A percentile compares a stretch with the other conserved stretches of the same genome.
Evolutionary conservation across 225 moss, liverwort and hornwort genomes (phyloP).

Genomic region (Polytrichum commune): DNA sequence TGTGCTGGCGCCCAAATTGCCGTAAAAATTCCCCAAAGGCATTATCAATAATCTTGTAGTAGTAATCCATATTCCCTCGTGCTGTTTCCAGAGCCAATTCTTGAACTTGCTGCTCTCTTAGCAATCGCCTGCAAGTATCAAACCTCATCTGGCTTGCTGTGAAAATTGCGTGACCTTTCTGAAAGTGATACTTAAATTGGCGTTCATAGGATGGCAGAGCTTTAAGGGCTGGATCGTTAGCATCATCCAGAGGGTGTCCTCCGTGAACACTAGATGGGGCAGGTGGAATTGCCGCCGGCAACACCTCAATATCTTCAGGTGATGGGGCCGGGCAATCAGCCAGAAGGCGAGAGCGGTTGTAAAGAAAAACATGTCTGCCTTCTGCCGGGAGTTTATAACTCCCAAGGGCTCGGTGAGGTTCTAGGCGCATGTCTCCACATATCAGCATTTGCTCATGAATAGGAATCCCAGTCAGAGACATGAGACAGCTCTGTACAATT

Average conservation of each 20-base stretch:
- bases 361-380: conserved; percentile 77
- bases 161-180: conserved; percentile 66
- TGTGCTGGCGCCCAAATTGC: conserved; percentile 75
- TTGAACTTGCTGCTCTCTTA: conserved; percentile 92
- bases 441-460: conserved; percentile 93
- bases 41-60: conserved; percentile 80
- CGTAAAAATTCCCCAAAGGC: conserved; percentile 76
- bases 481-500: conserved; percentile 71
- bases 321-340: conserved; percentile 74
- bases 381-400: conserved; percentile 82
- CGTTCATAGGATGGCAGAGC: conserved; percentile 86
- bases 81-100: conserved; percentile 90
- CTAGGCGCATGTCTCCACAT: conserved; percentile 79
- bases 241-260: conserved; percentile 75
- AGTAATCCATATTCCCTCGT: conserved; percentile 83
- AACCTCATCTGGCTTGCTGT: conserved; percentile 74
- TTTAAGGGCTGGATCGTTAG: conserved; percentile 82
- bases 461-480: conserved; percentile 71
- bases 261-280: conserved; percentile 58
- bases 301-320: conserved; percentile 57
- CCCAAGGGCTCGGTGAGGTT: conserved; percentile 54
- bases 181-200: conserved; percentile 81
- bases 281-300: conserved; percentile 44
- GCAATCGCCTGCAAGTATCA: conserved; percentile 72
- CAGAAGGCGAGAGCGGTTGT: conserved; percentile 79